Conservation (phyloP, 2,329 filamentous ascomycete genomes). For the Pseudopyrenochaeta lycopersici region DNA sequence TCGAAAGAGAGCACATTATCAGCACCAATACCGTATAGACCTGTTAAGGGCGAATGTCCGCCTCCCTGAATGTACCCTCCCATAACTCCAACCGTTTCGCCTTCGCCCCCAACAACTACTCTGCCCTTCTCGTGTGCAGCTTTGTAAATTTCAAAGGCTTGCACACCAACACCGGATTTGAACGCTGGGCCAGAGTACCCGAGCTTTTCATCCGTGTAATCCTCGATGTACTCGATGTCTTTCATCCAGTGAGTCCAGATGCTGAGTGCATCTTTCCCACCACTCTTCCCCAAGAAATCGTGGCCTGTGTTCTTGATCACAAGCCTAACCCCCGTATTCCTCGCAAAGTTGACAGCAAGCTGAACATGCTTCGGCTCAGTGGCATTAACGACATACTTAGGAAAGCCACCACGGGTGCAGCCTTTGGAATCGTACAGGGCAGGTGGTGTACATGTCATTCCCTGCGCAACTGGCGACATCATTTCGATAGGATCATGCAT, state of each 20-base stretch:
- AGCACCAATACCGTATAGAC: conserved; percentile 52
- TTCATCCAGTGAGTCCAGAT: conserved; percentile 51
- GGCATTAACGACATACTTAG: conserved; percentile 47
- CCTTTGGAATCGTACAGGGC: conserved; percentile 45
- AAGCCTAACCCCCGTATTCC: conserved; percentile 43
- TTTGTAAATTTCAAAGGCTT: conserved; percentile 63
- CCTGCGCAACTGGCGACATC: conserved; percentile 48
- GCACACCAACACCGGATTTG: conserved; percentile 65
- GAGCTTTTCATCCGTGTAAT: conserved; percentile 40
- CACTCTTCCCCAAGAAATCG: conserved; percentile 47
- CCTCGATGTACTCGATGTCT: conserved; percentile 43
- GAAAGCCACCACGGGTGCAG: conserved; percentile 48
- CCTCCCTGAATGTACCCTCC: conserved; percentile 58
- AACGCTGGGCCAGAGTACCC: conserved; percentile 59
- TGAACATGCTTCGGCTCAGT: conserved; percentile 47
- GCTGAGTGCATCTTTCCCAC: conserved; percentile 44
- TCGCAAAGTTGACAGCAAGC: conserved; percentile 47
- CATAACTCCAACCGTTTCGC: conserved; percentile 61
- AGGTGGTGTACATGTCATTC: conserved; percentile 48
- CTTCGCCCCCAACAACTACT: conserved; percentile 62
- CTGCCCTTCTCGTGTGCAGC: conserved; percentile 58
- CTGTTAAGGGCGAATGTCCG: conserved; percentile 63
- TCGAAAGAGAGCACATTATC: conserved; percentile 48
- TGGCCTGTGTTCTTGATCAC: conserved; percentile 49
- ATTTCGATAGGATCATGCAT: conserved; percentile 48